Conservation (phyloP, 2,329 filamentous ascomycete genomes). For the Ophiosphaerella korrae region DNA sequence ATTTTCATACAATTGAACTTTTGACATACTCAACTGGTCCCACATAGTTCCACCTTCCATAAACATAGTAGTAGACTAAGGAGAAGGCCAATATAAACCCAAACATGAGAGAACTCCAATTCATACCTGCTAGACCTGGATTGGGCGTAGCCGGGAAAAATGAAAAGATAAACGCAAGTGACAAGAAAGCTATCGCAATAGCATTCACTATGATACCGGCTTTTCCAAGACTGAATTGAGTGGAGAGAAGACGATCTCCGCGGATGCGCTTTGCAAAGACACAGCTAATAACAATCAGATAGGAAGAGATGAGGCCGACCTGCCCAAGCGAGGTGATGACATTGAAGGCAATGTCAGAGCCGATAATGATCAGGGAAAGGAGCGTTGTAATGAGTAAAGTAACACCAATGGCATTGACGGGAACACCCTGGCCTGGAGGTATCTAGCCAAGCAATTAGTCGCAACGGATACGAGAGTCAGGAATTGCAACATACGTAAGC, state of each 20-base stretch:
- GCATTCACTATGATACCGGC: slow-evolving; percentile 47
- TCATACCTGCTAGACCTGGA: slow-evolving; percentile 46
- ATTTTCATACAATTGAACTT: too few relatives aligned
- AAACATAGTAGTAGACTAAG: slow-evolving; percentile 46
- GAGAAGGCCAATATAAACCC: slow-evolving; percentile 47
- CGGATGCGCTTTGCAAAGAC: slow-evolving; percentile 35
- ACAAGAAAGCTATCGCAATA: slow-evolving; percentile 41
- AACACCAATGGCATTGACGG: slow-evolving; percentile 34
- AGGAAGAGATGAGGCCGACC: slow-evolving; percentile 38
- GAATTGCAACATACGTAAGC: slow-evolving; percentile 8
- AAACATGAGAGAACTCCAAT: slow-evolving; percentile 54
- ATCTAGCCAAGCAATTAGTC: slow-evolving; percentile 10
- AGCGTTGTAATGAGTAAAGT: slow-evolving; percentile 38
- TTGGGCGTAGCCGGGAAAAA: slow-evolving; percentile 49
- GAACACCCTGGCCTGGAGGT: slow-evolving; percentile 31
- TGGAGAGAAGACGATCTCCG: slow-evolving; percentile 26
- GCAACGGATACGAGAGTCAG: background rate
- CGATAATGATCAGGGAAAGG: slow-evolving; percentile 52
- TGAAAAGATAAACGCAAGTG: slow-evolving; percentile 45
- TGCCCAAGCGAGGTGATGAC: slow-evolving; percentile 45
- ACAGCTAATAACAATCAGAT: slow-evolving; percentile 39
- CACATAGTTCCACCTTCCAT: slow-evolving; percentile 46
- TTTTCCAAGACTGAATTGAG: slow-evolving; percentile 46
- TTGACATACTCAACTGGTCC: slow-evolving; percentile 19
- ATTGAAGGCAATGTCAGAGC: slow-evolving; percentile 48